phyloP scores from a whole-genome alignment of 192 early-diverging fungal genomes.

The Podila epicladia region DNA sequence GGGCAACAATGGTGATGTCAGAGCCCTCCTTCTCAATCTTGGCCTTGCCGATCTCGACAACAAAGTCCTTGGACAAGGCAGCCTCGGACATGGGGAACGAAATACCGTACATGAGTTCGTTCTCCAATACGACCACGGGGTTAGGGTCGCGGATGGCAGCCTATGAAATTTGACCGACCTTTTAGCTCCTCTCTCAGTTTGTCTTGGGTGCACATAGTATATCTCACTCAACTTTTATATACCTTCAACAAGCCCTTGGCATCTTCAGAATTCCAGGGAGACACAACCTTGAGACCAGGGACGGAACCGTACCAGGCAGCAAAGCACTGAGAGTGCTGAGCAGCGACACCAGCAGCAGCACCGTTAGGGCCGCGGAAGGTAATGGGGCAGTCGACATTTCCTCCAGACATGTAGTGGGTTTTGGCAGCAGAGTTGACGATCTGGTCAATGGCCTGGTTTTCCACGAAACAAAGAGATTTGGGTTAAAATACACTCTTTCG shows the following conservation, averaged over 20 bases:
- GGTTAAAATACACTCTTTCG: too few relatives aligned
- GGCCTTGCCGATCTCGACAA: conserved; percentile 95
- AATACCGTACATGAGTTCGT: conserved; percentile 97
- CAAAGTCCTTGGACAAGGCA: conserved; percentile 77
- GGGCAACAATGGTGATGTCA: conserved; percentile 93
- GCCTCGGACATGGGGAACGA: conserved; percentile 87
- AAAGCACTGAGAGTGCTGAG: conserved; percentile 99
- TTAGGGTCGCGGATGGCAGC: conserved; percentile 98
- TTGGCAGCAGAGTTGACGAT: conserved; percentile 99
- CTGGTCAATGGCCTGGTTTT: conserved; percentile 90
- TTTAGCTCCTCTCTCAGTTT: too few relatives aligned
- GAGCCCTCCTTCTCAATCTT: conserved; percentile 74
- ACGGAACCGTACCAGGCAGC: conserved; percentile 98
- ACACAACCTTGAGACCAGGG: conserved; percentile 96
- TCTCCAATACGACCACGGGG: conserved; percentile 96
- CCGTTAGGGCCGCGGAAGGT: conserved; percentile 99
- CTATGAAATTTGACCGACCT: conserved; percentile 21
- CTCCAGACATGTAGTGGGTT: conserved; percentile 98
- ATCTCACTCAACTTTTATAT: background rate
- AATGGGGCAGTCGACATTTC: conserved; percentile 86
- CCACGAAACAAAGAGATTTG: too few relatives aligned
- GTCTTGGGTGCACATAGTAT: too few relatives aligned
- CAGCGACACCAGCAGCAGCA: conserved; percentile 95
- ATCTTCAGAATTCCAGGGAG: conserved; percentile 96
- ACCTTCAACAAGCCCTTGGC: conserved; percentile 95